A percentile compares a stretch with the other conserved stretches of the same genome.
phyloP scores from a whole-genome alignment of 768 basidiomycete genomes.

The Suillus luteus region DNA sequence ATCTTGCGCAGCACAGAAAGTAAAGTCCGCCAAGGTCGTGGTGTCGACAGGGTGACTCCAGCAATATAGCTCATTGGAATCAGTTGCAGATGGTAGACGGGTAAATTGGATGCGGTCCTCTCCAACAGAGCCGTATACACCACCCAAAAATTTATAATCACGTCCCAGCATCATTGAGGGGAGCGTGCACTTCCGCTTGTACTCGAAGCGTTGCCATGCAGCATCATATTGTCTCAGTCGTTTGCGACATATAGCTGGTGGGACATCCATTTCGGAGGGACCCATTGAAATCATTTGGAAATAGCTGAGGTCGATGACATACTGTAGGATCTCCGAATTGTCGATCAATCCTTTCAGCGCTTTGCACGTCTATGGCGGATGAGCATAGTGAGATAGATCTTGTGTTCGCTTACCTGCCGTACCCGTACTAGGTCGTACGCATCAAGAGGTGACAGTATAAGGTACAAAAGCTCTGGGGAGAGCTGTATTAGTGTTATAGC shows the following conservation, averaged over 20 bases:
- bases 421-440: slow-evolving; percentile 39
- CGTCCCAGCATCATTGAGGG: slow-evolving; percentile 46
- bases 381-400: neutral
- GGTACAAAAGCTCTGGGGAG: slow-evolving; percentile 36
- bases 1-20: slow-evolving; percentile 59
- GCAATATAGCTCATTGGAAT: neutral
- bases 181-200: slow-evolving; percentile 41
- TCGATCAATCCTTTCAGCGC: slow-evolving; percentile 39
- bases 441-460: slow-evolving; percentile 39
- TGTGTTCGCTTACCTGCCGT: slow-evolving; percentile 28
- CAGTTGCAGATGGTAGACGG: neutral
- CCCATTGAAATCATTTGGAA: slow-evolving; percentile 44
- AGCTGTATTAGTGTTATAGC: slow-evolving; percentile 17
- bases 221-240: slow-evolving; percentile 44
- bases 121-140: slow-evolving; percentile 46
- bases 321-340: slow-evolving; percentile 49
- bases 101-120: slow-evolving; percentile 52
- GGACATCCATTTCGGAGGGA: slow-evolving; percentile 18
- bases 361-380: slow-evolving; percentile 39
- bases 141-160: slow-evolving; percentile 53
- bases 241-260: slow-evolving; percentile 43
- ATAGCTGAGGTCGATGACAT: slow-evolving; percentile 50
- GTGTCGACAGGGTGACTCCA: slow-evolving; percentile 50
- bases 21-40: slow-evolving; percentile 52
- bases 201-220: slow-evolving; percentile 51